These are phyloP conservation scores for Xerocomus nothofagi DNA, from an alignment of 1,284 basidiomycete species.

Conservation along the genomic window DNA sequence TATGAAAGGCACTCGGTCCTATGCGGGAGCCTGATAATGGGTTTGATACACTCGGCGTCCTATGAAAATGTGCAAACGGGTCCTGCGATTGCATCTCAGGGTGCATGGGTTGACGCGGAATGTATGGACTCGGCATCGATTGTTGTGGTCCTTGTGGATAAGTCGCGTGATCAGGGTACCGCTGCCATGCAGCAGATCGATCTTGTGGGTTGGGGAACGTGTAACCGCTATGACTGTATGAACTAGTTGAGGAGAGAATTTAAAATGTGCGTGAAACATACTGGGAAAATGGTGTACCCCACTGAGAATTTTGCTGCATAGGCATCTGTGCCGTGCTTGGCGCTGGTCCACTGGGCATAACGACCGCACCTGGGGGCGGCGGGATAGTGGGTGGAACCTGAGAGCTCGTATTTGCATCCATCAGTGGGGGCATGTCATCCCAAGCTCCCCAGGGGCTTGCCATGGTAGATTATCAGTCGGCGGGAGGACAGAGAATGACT, in stretches of 20 bases:
- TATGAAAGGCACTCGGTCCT: constrained; percentile 5
- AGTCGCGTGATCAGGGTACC: not conserved
- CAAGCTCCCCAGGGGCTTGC: constrained; percentile 17
- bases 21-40: constrained; percentile 1
- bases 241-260: not conserved
- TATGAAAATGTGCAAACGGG: constrained; percentile 12
- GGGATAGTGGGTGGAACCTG: constrained; percentile 20
- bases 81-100: constrained; percentile 11
- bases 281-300: constrained; percentile 18
- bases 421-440: constrained; percentile 29
- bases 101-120: constrained; percentile 24
- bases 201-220: constrained; percentile 21
- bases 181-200: constrained; percentile 7
- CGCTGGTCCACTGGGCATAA: constrained; percentile 13
- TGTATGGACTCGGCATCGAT: constrained; percentile 32
- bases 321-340: constrained; percentile 7
- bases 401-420: constrained; percentile 19
- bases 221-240: constrained; percentile 7
- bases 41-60: constrained; percentile 3
- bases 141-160: constrained; percentile 21
- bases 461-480: constrained; percentile 18
- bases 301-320: constrained; percentile 13
- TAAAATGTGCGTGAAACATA: constrained; percentile 8
- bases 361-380: constrained; percentile 25
- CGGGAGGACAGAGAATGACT: not conserved